Base-by-base conservation (phyloP, 2,329 filamentous ascomycete genomes). In the Colletotrichum salicis region DNA sequence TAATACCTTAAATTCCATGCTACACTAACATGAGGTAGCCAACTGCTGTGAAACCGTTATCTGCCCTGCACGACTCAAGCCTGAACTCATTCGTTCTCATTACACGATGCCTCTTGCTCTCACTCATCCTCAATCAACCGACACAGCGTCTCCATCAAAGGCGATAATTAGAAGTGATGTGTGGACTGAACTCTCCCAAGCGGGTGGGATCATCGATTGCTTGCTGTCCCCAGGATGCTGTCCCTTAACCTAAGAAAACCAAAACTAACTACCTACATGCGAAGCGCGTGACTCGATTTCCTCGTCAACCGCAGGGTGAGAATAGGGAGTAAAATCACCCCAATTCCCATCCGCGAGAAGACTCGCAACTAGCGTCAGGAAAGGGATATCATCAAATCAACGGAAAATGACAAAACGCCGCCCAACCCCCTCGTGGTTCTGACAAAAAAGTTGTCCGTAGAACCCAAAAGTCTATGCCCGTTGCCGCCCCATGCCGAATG, bases 381-480 rank as follows among this genome's bases (percentile, higher is more conserved):
- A 67, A 68, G 64, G 67, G 71, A 74, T 73, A 73, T 73, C 71
- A 73, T 68, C 67, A 45, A 57, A 57, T 68, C 22, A 66, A 64
- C 24, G 58, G 29, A 69, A 55, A 70, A 57, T 51, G 52, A 68
- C 64, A 72, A 70, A 62, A 72, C 70, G 70, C 70, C 70, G 56
- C 57, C 66, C 41, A 62, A 56, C 51, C 60, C 60, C 60, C 37
- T 35, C 15, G 48, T 61, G 33, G 51, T 58, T 52, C 56, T 71
- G 63, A 71, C 72, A 68, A 29, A 45, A 73, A 73, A 33, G 56
- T 13, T 66, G 70, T 67, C 67, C 62, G 45, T 56, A 55, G 71
- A 72, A 75, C 67, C 68, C 70, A 65, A 62, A 70, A 66, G 69
- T 75, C 74, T 75, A 75, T 75, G 72, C 74, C 74, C 63, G 62